These are phyloP conservation scores for Metrosideros polymorpha DNA, from an alignment of 441 rosid species.

Conservation along the genomic window DNA sequence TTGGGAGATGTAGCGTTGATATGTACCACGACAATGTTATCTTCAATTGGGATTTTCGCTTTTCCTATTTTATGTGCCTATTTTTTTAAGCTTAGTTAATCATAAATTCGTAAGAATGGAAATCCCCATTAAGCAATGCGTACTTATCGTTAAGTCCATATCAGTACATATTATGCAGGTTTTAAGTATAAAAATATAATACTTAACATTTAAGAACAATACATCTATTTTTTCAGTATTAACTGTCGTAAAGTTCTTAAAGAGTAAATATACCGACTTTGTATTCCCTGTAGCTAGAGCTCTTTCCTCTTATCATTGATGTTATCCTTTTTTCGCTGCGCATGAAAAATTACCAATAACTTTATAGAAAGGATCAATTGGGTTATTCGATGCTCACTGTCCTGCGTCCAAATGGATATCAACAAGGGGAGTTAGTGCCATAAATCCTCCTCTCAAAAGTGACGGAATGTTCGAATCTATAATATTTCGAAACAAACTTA, in stretches of 20 bases:
- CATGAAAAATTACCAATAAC: not conserved
- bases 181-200: not conserved
- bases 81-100: not conserved
- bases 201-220: not conserved
- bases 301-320: not conserved
- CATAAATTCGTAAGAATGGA: not conserved
- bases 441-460: not conserved
- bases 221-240: not conserved
- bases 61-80: not conserved
- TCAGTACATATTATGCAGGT: not conserved
- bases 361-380: not conserved
- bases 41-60: not conserved
- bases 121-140: not conserved
- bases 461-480: not conserved
- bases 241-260: not conserved
- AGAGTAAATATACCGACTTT: not conserved
- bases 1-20: not conserved
- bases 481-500: not conserved
- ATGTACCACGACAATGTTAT: not conserved
- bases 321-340: not conserved
- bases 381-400: not conserved
- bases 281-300: not conserved
- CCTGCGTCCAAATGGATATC: not conserved
- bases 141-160: not conserved
- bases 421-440: not conserved